These are phyloP conservation scores for Geotrichum klebahnii DNA, from an alignment of 1,139 yeast genomes.

Conservation along the genomic window DNA sequence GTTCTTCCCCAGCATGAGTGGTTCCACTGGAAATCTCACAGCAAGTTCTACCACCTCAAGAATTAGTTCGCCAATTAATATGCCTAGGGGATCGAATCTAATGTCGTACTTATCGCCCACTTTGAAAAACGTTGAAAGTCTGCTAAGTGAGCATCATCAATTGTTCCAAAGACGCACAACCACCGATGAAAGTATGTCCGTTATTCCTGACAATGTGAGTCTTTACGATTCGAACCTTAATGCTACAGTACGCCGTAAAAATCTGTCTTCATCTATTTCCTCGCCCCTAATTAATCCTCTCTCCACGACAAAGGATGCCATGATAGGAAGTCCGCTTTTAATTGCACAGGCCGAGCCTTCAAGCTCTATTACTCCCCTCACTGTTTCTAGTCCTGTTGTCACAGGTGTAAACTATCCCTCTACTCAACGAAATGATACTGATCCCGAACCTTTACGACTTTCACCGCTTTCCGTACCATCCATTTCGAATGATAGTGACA, in stretches of 20 bases:
- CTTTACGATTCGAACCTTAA: conserved; percentile 4
- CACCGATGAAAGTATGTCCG: conserved; percentile 1
- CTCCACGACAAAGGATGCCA: neutral
- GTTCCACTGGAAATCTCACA: neutral
- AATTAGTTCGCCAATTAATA: neutral
- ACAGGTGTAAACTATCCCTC: conserved; percentile 3
- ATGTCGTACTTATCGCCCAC: conserved; percentile 20
- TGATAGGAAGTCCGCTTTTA: conserved; percentile 21
- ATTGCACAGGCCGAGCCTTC: conserved; percentile 25
- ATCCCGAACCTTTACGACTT: conserved; percentile 15
- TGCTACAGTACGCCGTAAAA: conserved; percentile 1
- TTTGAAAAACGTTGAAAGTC: conserved; percentile 23
- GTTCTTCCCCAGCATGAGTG: neutral
- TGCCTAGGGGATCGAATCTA: conserved; percentile 3
- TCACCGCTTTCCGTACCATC: conserved; percentile 6
- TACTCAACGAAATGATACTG: conserved; percentile 16
- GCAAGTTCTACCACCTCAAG: conserved; percentile 1
- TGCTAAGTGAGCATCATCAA: conserved; percentile 27
- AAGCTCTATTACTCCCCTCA: conserved; percentile 21
- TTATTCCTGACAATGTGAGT: conserved; percentile 1
- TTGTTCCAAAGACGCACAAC: conserved; percentile 21
- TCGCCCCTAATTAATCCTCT: conserved; percentile 15
- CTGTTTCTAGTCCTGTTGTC: conserved; percentile 22
- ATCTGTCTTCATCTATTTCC: conserved; percentile 8
- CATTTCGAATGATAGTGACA: neutral